Conservation (phyloP, 805 yeast genomes). For the Ogataea corticis region DNA sequence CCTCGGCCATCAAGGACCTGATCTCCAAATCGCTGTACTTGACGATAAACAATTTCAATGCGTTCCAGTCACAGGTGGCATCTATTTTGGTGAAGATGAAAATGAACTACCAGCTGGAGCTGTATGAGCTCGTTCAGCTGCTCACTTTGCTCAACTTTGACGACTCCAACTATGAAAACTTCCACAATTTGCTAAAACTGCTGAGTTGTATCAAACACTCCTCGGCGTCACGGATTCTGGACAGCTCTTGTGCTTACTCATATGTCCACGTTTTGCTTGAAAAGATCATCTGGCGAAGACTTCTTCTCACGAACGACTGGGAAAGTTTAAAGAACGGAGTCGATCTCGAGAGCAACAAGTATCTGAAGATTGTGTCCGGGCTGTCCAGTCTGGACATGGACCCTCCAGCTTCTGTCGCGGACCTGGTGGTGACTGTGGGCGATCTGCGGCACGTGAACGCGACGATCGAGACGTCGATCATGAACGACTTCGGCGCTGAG, state of each 20-base stretch:
- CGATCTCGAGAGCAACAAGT: conserved; percentile 15
- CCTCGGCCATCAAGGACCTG: conserved; percentile 22
- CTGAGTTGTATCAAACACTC: conserved; percentile 43
- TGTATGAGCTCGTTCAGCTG: conserved; percentile 51
- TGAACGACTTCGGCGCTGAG: conserved; percentile 11
- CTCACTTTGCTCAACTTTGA: conserved; percentile 44
- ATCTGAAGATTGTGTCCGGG: conserved; percentile 16
- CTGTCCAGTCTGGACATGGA: conserved; percentile 12
- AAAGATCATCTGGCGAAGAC: conserved; percentile 57
- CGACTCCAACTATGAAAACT: conserved; percentile 49
- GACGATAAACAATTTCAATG: conserved; percentile 22
- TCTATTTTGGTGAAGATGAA: conserved; percentile 34
- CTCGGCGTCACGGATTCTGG: conserved; percentile 17
- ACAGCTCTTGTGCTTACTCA: conserved; percentile 6
- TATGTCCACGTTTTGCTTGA: conserved; percentile 22
- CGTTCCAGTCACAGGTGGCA: conserved; percentile 16
- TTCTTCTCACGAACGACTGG: conserved; percentile 58
- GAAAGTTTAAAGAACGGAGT: conserved; percentile 28
- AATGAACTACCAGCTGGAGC: conserved; percentile 39
- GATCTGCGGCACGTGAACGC: conserved; percentile 15
- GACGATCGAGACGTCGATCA: conserved; percentile 5
- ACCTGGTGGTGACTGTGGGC: conserved; percentile 13
- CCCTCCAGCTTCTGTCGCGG: conserved; percentile 12
- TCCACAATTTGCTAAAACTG: conserved; percentile 51
- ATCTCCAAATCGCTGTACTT: conserved; percentile 25